phyloP scores from a whole-genome alignment of 257 asterid species.

The Phtheirospermum japonicum region DNA sequence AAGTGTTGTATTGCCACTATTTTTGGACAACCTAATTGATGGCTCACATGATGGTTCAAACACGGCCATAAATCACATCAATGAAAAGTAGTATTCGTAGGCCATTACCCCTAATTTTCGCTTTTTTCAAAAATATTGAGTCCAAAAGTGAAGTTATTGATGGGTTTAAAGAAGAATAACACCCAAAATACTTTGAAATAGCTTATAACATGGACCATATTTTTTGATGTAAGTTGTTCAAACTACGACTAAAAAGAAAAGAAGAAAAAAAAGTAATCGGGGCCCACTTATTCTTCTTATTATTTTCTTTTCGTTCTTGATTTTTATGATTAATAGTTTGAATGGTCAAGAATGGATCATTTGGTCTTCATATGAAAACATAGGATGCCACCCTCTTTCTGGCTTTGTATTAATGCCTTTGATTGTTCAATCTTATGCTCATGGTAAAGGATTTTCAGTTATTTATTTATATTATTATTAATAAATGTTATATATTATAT shows the following conservation, averaged over 20 bases:
- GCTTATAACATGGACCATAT: conserved; percentile 38
- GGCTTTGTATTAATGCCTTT: conserved; percentile 41
- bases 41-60: conserved; percentile 41
- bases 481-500: no score
- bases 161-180: conserved; percentile 34
- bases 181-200: conserved; percentile 26
- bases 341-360: conserved; percentile 83
- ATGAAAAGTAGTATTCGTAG: conserved; percentile 47
- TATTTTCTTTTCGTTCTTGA: background rate
- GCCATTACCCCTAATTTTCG: conserved; percentile 25
- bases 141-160: conserved; percentile 32
- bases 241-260: conserved; percentile 6
- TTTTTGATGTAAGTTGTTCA: conserved; percentile 14
- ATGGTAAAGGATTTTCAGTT: background rate
- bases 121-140: conserved; percentile 32
- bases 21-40: conserved; percentile 31
- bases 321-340: conserved; percentile 58
- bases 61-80: conserved; percentile 67
- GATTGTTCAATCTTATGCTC: conserved; percentile 29
- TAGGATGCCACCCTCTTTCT: conserved; percentile 64
- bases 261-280: conserved; percentile 10
- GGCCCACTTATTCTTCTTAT: conserved; percentile 34
- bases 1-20: conserved; percentile 31
- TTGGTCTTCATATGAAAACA: conserved; percentile 59
- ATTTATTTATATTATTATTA: no score